Evolutionary conservation across 495 filamentous ascomycete species (phyloP).

Genomic region (Aspergillus affinis): DNA sequence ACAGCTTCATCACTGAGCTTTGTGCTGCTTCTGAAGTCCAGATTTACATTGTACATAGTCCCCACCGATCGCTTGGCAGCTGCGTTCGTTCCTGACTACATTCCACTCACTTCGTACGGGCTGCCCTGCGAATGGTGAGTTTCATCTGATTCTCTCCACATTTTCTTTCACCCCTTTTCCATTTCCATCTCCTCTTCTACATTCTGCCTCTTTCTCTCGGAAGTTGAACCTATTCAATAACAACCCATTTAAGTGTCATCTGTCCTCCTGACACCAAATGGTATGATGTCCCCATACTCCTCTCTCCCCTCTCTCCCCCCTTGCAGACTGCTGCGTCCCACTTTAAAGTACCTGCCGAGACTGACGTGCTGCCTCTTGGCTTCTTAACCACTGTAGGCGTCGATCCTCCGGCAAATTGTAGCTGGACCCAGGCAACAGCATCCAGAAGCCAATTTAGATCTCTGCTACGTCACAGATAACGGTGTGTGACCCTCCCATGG

Average conservation of each 20-base stretch:
- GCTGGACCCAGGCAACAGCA: conserved; percentile 81
- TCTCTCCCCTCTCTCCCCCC: neutral
- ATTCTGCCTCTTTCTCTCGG: neutral
- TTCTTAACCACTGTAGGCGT: conserved; percentile 46
- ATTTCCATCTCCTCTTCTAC: neutral
- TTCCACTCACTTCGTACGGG: neutral
- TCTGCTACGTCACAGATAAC: conserved; percentile 90
- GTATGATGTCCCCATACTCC: neutral
- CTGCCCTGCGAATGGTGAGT: neutral
- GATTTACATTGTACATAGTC: neutral
- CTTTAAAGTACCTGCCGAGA: conserved; percentile 16
- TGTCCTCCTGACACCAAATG: conserved; percentile 1
- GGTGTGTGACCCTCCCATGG: conserved; percentile 44
- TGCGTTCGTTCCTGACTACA: no score
- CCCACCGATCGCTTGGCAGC: neutral
- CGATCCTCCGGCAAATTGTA: conserved; percentile 69
- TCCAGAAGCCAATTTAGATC: conserved; percentile 82
- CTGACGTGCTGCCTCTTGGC: conserved; percentile 19
- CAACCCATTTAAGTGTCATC: neutral
- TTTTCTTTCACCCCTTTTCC: neutral
- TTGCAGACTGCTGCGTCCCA: conserved; percentile 5
- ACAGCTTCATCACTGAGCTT: no score
- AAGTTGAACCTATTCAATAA: neutral
- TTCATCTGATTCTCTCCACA: neutral
- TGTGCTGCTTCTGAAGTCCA: no score